A percentile compares a stretch with the other conserved stretches of the same genome.
Conservation (phyloP, 495 filamentous ascomycete species). For the Achaetomiella virescens region DNA sequence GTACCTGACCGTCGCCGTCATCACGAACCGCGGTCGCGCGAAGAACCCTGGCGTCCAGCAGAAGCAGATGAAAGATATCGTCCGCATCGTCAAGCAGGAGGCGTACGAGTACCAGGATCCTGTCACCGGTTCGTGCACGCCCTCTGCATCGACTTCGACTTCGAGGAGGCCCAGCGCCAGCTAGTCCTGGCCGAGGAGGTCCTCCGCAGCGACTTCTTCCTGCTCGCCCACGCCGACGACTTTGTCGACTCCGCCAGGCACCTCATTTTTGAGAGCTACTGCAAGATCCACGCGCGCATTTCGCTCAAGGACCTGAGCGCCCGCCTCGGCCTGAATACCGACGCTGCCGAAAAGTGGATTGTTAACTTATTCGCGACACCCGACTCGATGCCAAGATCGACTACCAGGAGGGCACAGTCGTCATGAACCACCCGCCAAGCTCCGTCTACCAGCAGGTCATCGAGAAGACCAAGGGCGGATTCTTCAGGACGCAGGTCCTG, state of each 20-base stretch:
- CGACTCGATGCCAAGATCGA: constrained; percentile 98
- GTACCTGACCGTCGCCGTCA: constrained; percentile 90
- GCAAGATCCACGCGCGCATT: constrained; percentile 98
- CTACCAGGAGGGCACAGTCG: constrained; percentile 94
- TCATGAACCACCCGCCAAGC: constrained; percentile 99
- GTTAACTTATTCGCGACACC: constrained; percentile 97
- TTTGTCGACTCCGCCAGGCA: constrained; percentile 94
- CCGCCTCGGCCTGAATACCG: constrained; percentile 78
- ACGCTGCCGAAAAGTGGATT: constrained; percentile 99
- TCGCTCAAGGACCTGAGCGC: constrained; percentile 95
- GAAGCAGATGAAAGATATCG: constrained; percentile 95
- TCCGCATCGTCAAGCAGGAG: constrained; percentile 92
- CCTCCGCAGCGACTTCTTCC: constrained; percentile 90
- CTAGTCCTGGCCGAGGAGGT: constrained; percentile 88
- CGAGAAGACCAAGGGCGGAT: constrained; percentile 89
- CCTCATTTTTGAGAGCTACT: constrained; percentile 95
- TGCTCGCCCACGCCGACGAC: constrained; percentile 71
- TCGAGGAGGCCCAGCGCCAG: constrained; percentile 93
- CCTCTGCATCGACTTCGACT: constrained; percentile 96
- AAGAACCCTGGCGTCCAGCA: constrained; percentile 83
- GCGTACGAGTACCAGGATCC: constrained; percentile 95
- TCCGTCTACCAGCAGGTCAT: constrained; percentile 99
- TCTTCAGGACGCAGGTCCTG: constrained; percentile 79
- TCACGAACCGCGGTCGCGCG: constrained; percentile 82
- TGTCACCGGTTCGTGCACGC: constrained; percentile 92